Evolutionary conservation across 2,329 filamentous ascomycete genomes (phyloP).

Genomic region (Epichloe amarillans): DNA sequence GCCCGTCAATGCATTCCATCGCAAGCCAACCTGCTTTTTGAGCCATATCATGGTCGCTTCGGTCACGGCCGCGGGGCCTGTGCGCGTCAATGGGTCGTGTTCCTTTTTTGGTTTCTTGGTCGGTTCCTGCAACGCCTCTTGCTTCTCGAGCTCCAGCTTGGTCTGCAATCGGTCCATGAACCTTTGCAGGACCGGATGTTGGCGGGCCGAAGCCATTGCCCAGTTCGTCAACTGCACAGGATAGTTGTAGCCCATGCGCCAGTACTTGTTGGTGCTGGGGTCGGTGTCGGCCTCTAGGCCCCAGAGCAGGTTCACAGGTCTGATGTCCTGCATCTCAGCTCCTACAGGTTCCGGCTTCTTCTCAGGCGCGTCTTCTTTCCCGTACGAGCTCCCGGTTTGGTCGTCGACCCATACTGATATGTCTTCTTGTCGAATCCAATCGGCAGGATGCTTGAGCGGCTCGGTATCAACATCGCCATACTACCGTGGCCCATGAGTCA

Average conservation of each 20-base stretch:
- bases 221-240: conserved; percentile 14
- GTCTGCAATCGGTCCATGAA: conserved; percentile 11
- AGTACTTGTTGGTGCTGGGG: conserved; percentile 10
- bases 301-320: conserved; percentile 12
- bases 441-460: conserved; percentile 11
- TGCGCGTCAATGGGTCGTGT: conserved; percentile 11
- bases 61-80: conserved; percentile 14
- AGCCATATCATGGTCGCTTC: conserved; percentile 11
- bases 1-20: conserved; percentile 13
- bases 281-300: conserved; percentile 14
- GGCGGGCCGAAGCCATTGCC: conserved; percentile 12
- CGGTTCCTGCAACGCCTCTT: conserved; percentile 1
- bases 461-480: conserved; percentile 15
- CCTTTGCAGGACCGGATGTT: conserved; percentile 10
- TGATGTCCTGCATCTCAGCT: background rate
- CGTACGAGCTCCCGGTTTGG: conserved; percentile 8
- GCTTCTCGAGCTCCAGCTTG: conserved; percentile 5
- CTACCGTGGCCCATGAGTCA: background rate
- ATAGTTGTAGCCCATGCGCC: conserved; percentile 15
- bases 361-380: background rate
- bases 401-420: conserved; percentile 10
- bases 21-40: conserved; percentile 8
- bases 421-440: conserved; percentile 11
- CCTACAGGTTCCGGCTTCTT: background rate
- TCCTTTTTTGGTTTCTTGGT: background rate